phyloP scores from a whole-genome alignment of 2,329 filamentous ascomycete species.

The Cordyceps pruinosa region DNA sequence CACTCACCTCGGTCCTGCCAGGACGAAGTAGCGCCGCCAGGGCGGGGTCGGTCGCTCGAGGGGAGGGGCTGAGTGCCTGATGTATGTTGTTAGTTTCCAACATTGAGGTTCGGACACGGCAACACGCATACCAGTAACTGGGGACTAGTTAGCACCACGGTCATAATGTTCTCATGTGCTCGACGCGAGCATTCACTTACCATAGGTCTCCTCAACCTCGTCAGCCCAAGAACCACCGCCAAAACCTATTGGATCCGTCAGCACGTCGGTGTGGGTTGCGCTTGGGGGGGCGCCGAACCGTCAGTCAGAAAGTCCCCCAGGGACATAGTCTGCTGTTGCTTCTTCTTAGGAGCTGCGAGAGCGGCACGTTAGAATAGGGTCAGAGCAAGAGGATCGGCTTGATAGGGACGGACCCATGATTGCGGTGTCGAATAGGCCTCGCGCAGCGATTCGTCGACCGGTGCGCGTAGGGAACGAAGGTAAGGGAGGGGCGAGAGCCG shows the following conservation, averaged over 20 bases:
- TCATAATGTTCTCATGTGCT: background rate
- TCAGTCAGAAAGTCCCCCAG: slow-evolving; percentile 93
- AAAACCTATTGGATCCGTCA: slow-evolving; percentile 33
- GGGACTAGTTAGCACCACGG: slow-evolving; percentile 21
- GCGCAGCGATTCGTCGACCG: slow-evolving; percentile 39
- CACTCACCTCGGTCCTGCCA: slow-evolving; percentile 40
- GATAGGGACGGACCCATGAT: slow-evolving; percentile 49
- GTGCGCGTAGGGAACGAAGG: slow-evolving; percentile 30
- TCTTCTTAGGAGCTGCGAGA: slow-evolving; percentile 76
- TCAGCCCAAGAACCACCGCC: slow-evolving; percentile 88
- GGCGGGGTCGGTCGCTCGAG: slow-evolving; percentile 38
- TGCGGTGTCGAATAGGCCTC: slow-evolving; percentile 43
- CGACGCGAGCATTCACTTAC: slow-evolving; percentile 36
- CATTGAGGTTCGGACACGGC: background rate
- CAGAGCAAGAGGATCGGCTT: slow-evolving; percentile 4
- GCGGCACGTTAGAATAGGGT: slow-evolving; percentile 14
- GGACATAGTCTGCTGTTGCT: slow-evolving; percentile 93
- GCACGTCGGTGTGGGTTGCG: slow-evolving; percentile 15
- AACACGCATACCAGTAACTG: slow-evolving; percentile 30
- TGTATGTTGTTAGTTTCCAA: background rate
- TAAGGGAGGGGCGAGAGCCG: slow-evolving; percentile 17
- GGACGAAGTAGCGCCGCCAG: slow-evolving; percentile 27
- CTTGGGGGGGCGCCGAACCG: slow-evolving; percentile 52
- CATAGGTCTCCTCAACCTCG: slow-evolving; percentile 87
- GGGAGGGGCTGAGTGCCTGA: slow-evolving; percentile 53